Conservation (phyloP, 805 yeast genomes). For the Candida maesae region DNA sequence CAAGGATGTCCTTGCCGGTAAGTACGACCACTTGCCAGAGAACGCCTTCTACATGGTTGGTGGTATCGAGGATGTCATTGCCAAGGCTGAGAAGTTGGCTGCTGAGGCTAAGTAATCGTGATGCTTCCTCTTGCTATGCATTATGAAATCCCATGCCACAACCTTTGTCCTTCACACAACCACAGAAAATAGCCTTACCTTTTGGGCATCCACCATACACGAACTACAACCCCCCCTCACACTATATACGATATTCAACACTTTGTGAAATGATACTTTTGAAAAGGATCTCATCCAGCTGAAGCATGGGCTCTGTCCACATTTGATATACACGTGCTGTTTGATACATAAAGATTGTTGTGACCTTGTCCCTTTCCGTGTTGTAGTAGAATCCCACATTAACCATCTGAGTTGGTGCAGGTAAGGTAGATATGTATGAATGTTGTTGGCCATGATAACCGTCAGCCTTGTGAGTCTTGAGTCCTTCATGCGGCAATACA, state of each 20-base stretch:
- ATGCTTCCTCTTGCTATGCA: no score
- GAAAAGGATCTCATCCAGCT: conserved; percentile 5
- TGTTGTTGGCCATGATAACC: no score
- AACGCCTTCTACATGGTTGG: conserved; percentile 99
- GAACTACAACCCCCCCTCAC: conserved; percentile 8
- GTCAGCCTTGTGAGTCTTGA: no score
- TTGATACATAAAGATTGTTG: background rate
- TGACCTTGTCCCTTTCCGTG: no score
- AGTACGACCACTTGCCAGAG: conserved; percentile 98
- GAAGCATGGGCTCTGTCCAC: background rate
- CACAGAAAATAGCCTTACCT: no score
- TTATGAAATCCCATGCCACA: no score
- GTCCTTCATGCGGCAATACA: no score
- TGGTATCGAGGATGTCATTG: conserved; percentile 97
- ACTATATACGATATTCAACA: conserved; percentile 9
- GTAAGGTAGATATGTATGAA: no score
- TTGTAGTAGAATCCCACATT: no score
- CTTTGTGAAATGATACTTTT: conserved; percentile 9
- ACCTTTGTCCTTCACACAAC: no score
- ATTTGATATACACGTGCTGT: conserved; percentile 2
- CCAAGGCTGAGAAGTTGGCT: conserved; percentile 99
- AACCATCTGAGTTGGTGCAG: no score
- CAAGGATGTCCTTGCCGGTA: conserved; percentile 97
- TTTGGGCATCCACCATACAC: no score
- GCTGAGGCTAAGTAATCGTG: conserved; percentile 69